phyloP scores from a whole-genome alignment of 164 flowering plant genomes.

The Nymphaea thermarum region DNA sequence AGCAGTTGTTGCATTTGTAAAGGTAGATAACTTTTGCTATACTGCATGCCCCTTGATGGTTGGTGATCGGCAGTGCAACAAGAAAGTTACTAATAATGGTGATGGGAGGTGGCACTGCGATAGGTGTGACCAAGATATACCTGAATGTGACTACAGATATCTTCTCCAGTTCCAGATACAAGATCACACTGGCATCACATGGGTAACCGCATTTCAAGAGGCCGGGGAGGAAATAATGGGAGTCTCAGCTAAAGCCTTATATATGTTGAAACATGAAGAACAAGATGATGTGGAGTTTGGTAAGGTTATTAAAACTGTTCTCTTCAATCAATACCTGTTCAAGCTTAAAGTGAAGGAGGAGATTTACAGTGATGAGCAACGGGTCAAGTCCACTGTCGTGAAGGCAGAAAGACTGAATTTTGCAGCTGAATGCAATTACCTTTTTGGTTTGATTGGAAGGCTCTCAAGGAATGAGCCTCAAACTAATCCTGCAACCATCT shows the following conservation, averaged over 20 bases:
- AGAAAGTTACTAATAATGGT: constrained; percentile 85
- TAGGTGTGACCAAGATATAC: constrained; percentile 64
- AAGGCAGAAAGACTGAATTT: constrained; percentile 66
- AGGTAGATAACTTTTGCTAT: constrained; percentile 76
- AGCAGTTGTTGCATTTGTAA: constrained; percentile 52
- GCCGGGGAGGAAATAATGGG: constrained; percentile 82
- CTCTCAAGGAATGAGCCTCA: no score
- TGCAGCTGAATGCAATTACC: constrained; percentile 46
- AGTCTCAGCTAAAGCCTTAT: constrained; percentile 65
- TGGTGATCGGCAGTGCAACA: constrained; percentile 84
- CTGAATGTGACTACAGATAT: constrained; percentile 82
- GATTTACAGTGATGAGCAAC: constrained; percentile 76
- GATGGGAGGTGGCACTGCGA: constrained; percentile 96
- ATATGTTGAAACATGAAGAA: constrained; percentile 48
- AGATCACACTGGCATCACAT: constrained; percentile 82
- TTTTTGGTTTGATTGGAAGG: constrained; percentile 34
- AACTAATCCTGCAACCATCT: no score
- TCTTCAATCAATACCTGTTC: constrained; percentile 47
- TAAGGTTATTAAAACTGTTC: constrained; percentile 40
- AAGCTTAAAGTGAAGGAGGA: constrained; percentile 95
- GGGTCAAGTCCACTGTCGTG: constrained; percentile 69
- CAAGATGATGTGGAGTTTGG: constrained; percentile 63
- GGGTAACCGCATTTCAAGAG: constrained; percentile 99
- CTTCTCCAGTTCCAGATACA: constrained; percentile 80
- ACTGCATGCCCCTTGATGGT: constrained; percentile 79